Conservation (phyloP, 148 eudicot genomes). For the Bassia scoparia region DNA sequence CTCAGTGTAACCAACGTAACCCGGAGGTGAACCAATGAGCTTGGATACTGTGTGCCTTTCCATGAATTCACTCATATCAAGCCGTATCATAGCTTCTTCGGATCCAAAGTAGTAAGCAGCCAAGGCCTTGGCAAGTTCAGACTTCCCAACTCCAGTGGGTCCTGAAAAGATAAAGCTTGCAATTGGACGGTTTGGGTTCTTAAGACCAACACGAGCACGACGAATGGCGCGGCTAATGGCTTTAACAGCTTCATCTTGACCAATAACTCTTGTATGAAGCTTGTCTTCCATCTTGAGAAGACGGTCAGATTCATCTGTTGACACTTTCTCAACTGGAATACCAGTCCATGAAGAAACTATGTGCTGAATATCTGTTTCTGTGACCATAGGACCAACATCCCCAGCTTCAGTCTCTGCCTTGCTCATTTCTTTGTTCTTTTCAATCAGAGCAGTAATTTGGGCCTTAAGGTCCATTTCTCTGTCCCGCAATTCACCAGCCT, state of each 20-base stretch:
- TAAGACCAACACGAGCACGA: slow-evolving; percentile 90
- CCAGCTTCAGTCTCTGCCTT: slow-evolving; percentile 77
- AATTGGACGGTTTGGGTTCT: slow-evolving; percentile 86
- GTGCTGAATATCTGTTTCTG: slow-evolving; percentile 83
- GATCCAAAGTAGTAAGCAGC: slow-evolving; percentile 91
- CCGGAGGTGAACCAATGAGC: slow-evolving; percentile 92
- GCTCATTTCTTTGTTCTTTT: slow-evolving; percentile 73
- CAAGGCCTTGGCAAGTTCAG: slow-evolving; percentile 77
- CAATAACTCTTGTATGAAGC: slow-evolving; percentile 70
- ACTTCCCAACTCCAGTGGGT: slow-evolving; percentile 87
- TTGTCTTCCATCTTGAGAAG: slow-evolving; percentile 90
- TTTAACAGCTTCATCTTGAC: slow-evolving; percentile 93
- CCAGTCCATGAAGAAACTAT: slow-evolving; percentile 94
- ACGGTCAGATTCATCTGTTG: slow-evolving; percentile 81
- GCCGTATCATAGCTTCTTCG: slow-evolving; percentile 84
- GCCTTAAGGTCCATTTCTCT: slow-evolving; percentile 78
- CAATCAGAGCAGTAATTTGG: slow-evolving; percentile 61
- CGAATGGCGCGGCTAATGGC: slow-evolving; percentile 88
- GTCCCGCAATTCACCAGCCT: slow-evolving; percentile 85
- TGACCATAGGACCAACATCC: slow-evolving; percentile 65
- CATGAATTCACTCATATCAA: slow-evolving; percentile 95
- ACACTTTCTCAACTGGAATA: slow-evolving; percentile 83
- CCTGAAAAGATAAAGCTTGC: slow-evolving; percentile 94
- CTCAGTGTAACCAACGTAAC: slow-evolving; percentile 82
- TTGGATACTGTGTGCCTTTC: slow-evolving; percentile 85